Percentiles rank a stretch among this genome's conserved stretches.
These are phyloP conservation scores for Cryptococcus depauperatus DNA, from an alignment of 1,284 basidiomycete genomes.

Conservation along the genomic window DNA sequence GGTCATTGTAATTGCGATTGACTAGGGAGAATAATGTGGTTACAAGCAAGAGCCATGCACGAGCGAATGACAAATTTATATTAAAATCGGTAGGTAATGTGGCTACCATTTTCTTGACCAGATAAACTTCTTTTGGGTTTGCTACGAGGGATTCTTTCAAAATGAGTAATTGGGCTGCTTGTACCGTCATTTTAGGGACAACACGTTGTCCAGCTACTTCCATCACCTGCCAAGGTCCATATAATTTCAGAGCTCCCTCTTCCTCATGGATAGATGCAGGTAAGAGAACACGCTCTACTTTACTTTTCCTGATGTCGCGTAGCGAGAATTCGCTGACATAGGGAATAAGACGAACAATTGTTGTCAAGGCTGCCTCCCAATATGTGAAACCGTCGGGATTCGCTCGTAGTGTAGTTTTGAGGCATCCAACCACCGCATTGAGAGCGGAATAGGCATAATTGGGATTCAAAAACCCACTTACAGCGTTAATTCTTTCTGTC, in stretches of 20 bases:
- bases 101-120: constrained; percentile 61
- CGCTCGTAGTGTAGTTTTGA: constrained; percentile 54
- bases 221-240: constrained; percentile 48
- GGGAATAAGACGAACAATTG: constrained; percentile 54
- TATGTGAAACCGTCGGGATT: constrained; percentile 47
- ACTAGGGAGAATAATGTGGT: constrained; percentile 63
- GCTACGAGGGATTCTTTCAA: constrained; percentile 58
- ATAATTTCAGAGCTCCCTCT: constrained; percentile 47
- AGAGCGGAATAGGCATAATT: constrained; percentile 59
- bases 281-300: constrained; percentile 62
- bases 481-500: constrained; percentile 52
- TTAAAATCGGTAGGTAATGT: constrained; percentile 47
- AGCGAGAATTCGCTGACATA: constrained; percentile 65
- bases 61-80: constrained; percentile 48
- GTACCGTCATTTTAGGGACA: no score
- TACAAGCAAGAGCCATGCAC: constrained; percentile 63
- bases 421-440: constrained; percentile 61
- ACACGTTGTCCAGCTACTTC: no score
- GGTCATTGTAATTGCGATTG: constrained; percentile 66
- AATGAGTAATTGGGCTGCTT: constrained; percentile 63
- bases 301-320: constrained; percentile 63
- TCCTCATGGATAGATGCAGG: constrained; percentile 51
- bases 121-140: constrained; percentile 62
- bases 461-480: constrained; percentile 54
- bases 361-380: constrained; percentile 54